phyloP scores from a whole-genome alignment of 345 rosid species.

The Lenwebbia sp. region DNA sequence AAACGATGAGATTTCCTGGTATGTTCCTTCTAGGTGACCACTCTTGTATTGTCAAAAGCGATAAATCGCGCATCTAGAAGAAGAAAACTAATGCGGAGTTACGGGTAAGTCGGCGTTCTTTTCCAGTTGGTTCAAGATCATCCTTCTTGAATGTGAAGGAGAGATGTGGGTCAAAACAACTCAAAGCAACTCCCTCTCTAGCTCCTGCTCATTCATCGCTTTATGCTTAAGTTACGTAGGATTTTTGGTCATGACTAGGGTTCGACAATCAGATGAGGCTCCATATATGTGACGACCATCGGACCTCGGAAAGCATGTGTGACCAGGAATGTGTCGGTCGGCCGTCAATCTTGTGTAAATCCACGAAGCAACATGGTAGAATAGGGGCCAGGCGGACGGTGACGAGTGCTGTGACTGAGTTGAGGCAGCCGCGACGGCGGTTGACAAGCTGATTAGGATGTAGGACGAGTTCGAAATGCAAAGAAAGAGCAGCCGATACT shows the following conservation, averaged over 20 bases:
- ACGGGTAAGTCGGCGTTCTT: not conserved
- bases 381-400: not conserved
- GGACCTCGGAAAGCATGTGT: not conserved
- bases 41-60: not conserved
- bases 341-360: not conserved
- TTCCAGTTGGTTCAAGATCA: not conserved
- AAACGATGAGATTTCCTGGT: not conserved
- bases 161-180: not conserved
- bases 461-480: not conserved
- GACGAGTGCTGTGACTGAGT: not conserved
- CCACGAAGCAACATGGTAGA: not conserved
- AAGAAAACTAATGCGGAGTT: not conserved
- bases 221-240: not conserved
- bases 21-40: not conserved
- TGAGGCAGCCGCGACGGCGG: not conserved
- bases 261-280: not conserved
- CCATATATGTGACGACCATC: not conserved
- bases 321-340: not conserved
- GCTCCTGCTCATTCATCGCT: not conserved
- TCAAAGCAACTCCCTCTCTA: not conserved
- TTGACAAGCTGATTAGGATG: not conserved
- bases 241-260: not conserved
- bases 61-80: not conserved
- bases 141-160: not conserved
- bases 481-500: not conserved